These are phyloP conservation scores for Fraxinus albicans DNA, from an alignment of 305 asterid genomes.

Conservation along the genomic window DNA sequence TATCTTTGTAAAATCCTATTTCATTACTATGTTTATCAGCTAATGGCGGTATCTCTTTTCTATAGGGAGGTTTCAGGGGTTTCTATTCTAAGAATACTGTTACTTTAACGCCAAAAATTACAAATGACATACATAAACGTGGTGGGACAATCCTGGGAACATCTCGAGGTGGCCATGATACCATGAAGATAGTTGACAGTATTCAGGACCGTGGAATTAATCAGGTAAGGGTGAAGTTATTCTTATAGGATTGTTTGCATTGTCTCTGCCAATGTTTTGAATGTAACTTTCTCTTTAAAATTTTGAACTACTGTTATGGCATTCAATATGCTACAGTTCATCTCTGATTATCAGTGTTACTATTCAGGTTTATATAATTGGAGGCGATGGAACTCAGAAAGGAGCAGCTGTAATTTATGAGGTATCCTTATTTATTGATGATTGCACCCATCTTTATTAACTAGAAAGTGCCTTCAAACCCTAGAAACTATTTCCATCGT, in stretches of 20 bases:
- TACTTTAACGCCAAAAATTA: conserved; percentile 66
- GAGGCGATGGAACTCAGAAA: conserved; percentile 95
- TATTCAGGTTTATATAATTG: conserved; percentile 85
- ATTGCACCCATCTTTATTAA: neutral
- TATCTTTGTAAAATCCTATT: neutral
- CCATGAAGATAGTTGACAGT: conserved; percentile 85
- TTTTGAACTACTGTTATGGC: conserved; percentile 8
- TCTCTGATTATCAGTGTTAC: conserved; percentile 26
- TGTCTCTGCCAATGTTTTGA: conserved; percentile 13
- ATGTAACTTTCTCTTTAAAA: conserved; percentile 17
- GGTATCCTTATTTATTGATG: conserved; percentile 41
- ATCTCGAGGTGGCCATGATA: conserved; percentile 97
- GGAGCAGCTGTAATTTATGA: conserved; percentile 88
- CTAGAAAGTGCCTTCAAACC: neutral
- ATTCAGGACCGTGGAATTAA: conserved; percentile 96
- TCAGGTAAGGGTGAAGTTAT: conserved; percentile 49
- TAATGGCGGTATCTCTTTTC: conserved; percentile 24
- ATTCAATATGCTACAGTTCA: conserved; percentile 16
- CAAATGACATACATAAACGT: conserved; percentile 91
- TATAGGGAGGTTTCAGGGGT: conserved; percentile 72
- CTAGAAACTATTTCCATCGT: neutral
- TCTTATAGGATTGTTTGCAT: conserved; percentile 6
- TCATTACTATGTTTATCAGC: conserved; percentile 1
- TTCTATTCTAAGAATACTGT: conserved; percentile 86
- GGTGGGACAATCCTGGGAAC: conserved; percentile 97